These are phyloP conservation scores for Dichotomocladium elegans DNA, from an alignment of 371 early-diverging fungal species.

Conservation along the genomic window DNA sequence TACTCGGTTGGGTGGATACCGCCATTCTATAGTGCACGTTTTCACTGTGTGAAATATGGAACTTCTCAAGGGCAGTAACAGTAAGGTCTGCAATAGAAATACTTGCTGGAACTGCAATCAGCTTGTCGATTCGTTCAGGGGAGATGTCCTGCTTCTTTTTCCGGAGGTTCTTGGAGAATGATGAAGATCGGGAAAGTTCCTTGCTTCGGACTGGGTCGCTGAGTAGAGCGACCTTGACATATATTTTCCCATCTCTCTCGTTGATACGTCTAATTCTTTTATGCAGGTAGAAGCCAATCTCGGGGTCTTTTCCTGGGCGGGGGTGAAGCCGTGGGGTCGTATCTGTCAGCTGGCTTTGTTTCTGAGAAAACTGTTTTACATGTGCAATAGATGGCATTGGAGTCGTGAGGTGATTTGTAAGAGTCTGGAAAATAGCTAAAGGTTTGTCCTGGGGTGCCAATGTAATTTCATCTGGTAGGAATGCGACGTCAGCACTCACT, in stretches of 20 bases:
- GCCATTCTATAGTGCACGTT: conserved; percentile 13
- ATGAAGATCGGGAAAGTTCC: neutral
- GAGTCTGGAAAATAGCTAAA: conserved; percentile 55
- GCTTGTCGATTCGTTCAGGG: conserved; percentile 34
- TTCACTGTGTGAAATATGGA: conserved; percentile 30
- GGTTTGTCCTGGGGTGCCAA: conserved; percentile 57
- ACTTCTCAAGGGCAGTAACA: conserved; percentile 39
- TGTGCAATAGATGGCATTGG: conserved; percentile 53
- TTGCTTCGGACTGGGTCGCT: conserved; percentile 9
- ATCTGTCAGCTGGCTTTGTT: conserved; percentile 14
- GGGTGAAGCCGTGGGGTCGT: conserved; percentile 26
- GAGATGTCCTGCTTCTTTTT: conserved; percentile 12
- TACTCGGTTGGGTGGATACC: conserved; percentile 4
- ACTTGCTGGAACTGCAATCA: conserved; percentile 31
- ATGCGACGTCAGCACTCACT: too few relatives aligned
- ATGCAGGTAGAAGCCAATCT: conserved; percentile 49
- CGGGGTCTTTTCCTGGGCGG: conserved; percentile 40
- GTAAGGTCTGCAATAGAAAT: conserved; percentile 30
- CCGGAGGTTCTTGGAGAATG: conserved; percentile 12
- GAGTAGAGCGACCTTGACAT: conserved; percentile 40
- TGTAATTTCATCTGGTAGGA: conserved; percentile 48
- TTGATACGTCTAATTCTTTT: conserved; percentile 51
- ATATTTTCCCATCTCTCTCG: conserved; percentile 34
- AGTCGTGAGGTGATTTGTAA: conserved; percentile 57
- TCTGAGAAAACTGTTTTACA: conserved; percentile 30